Percentiles rank a stretch among this genome's conserved stretches.
phyloP scores from a whole-genome alignment of 73 alveolate genomes.

The Urostyla sp. region DNA sequence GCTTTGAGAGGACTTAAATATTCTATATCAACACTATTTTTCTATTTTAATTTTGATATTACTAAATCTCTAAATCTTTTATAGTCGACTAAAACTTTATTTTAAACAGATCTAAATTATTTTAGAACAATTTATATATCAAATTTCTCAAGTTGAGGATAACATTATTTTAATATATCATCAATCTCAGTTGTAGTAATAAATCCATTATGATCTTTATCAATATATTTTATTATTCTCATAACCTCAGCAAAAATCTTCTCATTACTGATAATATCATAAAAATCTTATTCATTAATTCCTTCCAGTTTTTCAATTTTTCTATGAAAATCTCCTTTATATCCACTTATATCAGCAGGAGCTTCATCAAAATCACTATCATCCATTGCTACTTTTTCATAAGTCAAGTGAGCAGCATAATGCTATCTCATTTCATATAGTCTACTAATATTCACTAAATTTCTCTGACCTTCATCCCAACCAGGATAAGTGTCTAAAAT shows the following conservation, averaged over 20 bases:
- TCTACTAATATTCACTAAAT: not conserved
- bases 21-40: not conserved
- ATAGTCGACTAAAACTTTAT: slow-evolving; percentile 54
- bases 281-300: not conserved
- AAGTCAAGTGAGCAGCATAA: not conserved
- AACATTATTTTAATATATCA: slow-evolving; percentile 61
- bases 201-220: slow-evolving; percentile 73
- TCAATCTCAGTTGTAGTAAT: slow-evolving; percentile 69
- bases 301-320: not conserved
- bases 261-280: not conserved
- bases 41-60: not conserved
- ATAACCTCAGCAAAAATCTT: slow-evolving; percentile 19
- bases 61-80: slow-evolving; percentile 6
- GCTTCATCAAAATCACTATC: slow-evolving; percentile 38
- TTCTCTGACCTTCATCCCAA: slow-evolving; percentile 33
- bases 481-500: slow-evolving; percentile 35
- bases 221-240: slow-evolving; percentile 56
- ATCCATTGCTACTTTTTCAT: not conserved
- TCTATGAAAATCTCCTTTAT: slow-evolving; percentile 37
- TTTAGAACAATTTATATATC: slow-evolving; percentile 12
- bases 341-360: slow-evolving; percentile 37
- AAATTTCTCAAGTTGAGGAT: slow-evolving; percentile 33
- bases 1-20: not conserved
- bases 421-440: not conserved
- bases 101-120: slow-evolving; percentile 20